Base-by-base conservation (phyloP, 2,329 filamentous ascomycete genomes). In the Trichoderma breve region DNA sequence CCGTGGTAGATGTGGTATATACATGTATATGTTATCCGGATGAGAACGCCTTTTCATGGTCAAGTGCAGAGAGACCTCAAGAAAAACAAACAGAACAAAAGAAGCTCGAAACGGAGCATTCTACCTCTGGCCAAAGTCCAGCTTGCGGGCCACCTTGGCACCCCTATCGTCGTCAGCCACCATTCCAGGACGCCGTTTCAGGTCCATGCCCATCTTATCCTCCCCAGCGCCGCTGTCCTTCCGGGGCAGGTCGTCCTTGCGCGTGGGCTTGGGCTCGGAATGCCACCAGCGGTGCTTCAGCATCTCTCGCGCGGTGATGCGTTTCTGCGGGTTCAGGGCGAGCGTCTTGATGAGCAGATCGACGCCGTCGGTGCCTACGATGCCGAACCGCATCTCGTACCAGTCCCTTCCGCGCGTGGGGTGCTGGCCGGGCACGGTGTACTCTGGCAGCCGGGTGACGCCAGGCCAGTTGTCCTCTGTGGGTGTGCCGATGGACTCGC, bases 391-490 rank as follows among this genome's bases (percentile, higher is more conserved):
- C 68, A 86, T 84, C 78, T 92, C 86, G 85, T 93, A 98, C 78
- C 92, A 91, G 71, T 92, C 90, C 73, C 88, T 88, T 1, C 89
- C 89, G 74, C 89, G 88, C 81, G 93, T 76, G 76, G 89, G 84
- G 73, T 90, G 86, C 71, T 88, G 83, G 6, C 89, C 88, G 1
- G 91, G 87, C 1, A 92, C 88, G n/a, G 94, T 89, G 82, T 96
- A 99, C 73, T 91, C 91, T 15, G 91, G 90, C 12, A 99, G 85
- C 74, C 90, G 90, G 5, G 90, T 90, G 8, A 99, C 95, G 32
- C 95, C 95, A 1, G 96, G 95, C 96, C 96, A 99, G 80, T 94
- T 95, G 18, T 96, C 93, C 79, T 99, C 96, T 5, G 90, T 96
- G 0, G 96, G 96, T 0, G 94, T 97, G 72, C 96, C 96, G 74